These are phyloP conservation scores for Raddia distichophylla DNA, from an alignment of 176 grass and related monocot species.

Conservation along the genomic window DNA sequence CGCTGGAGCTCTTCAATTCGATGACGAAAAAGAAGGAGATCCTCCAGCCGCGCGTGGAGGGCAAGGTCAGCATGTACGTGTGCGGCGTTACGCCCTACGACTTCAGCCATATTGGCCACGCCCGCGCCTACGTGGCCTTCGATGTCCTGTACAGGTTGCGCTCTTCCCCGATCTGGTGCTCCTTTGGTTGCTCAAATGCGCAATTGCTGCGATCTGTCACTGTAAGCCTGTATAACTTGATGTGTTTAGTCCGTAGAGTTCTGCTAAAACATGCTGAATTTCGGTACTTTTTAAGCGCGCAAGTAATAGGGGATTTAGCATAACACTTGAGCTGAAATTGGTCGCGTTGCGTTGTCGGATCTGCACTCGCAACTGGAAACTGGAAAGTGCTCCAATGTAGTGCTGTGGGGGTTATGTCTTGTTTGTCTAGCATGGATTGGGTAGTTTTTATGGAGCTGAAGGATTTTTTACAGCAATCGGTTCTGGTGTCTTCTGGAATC, in stretches of 20 bases:
- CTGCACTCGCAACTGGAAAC: not conserved
- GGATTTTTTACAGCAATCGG: not conserved
- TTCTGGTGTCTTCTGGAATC: not conserved
- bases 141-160: slow-evolving; percentile 69
- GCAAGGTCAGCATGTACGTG: slow-evolving; percentile 82
- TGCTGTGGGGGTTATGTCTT: not conserved
- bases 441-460: not conserved
- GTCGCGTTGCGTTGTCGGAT: not conserved
- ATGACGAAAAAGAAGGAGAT: slow-evolving; percentile 78
- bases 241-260: slow-evolving; percentile 6
- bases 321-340: not conserved
- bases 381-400: not conserved
- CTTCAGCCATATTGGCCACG: slow-evolving; percentile 81
- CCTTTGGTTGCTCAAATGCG: not conserved
- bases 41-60: slow-evolving; percentile 73
- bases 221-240: not conserved
- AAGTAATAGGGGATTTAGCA: not conserved
- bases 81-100: slow-evolving; percentile 88
- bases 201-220: not conserved
- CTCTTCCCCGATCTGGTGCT: slow-evolving; percentile 10
- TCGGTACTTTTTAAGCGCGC: not conserved
- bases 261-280: not conserved
- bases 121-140: slow-evolving; percentile 80
- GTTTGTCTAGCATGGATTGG: not conserved
- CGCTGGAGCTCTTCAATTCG: slow-evolving; percentile 66